Conservation (phyloP, 108 stramenopile species). For the Nitzschia inconspicua region DNA sequence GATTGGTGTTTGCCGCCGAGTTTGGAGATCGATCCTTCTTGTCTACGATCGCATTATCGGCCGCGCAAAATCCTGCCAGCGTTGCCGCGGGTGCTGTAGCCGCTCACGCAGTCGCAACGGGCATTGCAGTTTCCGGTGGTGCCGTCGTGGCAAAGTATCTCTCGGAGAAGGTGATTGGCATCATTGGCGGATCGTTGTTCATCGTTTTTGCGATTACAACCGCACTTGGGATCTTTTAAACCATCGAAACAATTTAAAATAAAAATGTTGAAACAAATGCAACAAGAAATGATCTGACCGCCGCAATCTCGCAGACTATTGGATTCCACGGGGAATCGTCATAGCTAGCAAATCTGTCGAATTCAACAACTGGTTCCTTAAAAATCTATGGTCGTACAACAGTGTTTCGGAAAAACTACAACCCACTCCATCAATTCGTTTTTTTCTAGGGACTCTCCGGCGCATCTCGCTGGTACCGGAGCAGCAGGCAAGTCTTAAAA, state of each 20-base stretch:
- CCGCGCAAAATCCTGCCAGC: constrained; percentile 94
- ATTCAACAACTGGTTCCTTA: too few relatives aligned
- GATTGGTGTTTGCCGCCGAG: constrained; percentile 91
- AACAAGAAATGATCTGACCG: too few relatives aligned
- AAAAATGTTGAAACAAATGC: too few relatives aligned
- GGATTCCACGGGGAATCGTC: too few relatives aligned
- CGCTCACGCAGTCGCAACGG: constrained; percentile 91
- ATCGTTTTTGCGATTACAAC: constrained; percentile 91
- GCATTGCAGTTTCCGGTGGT: constrained; percentile 87
- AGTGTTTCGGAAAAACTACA: too few relatives aligned
- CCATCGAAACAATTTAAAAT: not conserved
- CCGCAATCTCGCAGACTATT: too few relatives aligned
- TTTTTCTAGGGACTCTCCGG: too few relatives aligned
- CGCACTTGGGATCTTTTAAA: constrained; percentile 76
- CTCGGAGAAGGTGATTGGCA: constrained; percentile 89
- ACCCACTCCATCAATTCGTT: too few relatives aligned
- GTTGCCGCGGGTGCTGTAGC: constrained; percentile 91
- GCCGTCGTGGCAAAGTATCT: constrained; percentile 83
- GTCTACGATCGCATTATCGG: constrained; percentile 96
- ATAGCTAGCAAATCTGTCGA: too few relatives aligned
- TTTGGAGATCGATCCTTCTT: constrained; percentile 96
- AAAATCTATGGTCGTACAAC: too few relatives aligned
- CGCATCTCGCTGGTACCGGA: too few relatives aligned
- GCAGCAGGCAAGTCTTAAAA: too few relatives aligned
- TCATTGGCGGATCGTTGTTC: constrained; percentile 89